These are phyloP conservation scores for Haberlea rhodopensis DNA, from an alignment of 257 asterid species.

Conservation along the genomic window DNA sequence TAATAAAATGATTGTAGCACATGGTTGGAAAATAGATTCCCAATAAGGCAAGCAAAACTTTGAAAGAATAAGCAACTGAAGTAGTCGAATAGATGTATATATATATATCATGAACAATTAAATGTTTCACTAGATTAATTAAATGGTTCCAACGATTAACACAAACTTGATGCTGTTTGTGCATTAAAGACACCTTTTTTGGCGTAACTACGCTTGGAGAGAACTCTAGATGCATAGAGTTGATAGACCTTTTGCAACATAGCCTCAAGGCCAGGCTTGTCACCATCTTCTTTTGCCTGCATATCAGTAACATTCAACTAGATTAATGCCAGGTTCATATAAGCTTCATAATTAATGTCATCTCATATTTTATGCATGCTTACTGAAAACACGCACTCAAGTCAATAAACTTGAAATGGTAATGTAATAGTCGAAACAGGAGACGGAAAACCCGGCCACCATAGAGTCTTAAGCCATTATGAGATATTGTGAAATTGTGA, in stretches of 20 bases:
- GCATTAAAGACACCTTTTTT: constrained; percentile 53
- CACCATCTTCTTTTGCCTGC: constrained; percentile 93
- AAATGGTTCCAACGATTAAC: constrained; percentile 3
- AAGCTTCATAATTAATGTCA: background rate
- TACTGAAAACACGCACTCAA: no score
- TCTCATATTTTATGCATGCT: constrained; percentile 4
- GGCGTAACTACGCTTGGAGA: constrained; percentile 92
- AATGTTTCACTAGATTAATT: background rate
- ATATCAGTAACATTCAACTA: constrained; percentile 25
- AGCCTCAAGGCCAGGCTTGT: constrained; percentile 97
- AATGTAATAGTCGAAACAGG: background rate
- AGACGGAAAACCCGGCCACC: constrained; percentile 9
- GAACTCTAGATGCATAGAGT: constrained; percentile 82
- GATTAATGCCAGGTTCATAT: constrained; percentile 23
- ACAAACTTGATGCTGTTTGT: background rate
- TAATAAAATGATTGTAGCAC: background rate
- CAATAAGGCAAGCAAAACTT: background rate
- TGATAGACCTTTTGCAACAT: constrained; percentile 94
- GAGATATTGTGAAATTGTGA: background rate
- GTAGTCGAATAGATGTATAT: background rate
- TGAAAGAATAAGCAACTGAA: constrained; percentile 9
- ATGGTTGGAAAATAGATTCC: background rate
- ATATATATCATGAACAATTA: background rate
- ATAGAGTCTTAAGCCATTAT: background rate
- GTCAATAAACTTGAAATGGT: background rate